Conservation (phyloP, 2,329 filamentous ascomycete genomes). For the Fusarium equiseti region DNA sequence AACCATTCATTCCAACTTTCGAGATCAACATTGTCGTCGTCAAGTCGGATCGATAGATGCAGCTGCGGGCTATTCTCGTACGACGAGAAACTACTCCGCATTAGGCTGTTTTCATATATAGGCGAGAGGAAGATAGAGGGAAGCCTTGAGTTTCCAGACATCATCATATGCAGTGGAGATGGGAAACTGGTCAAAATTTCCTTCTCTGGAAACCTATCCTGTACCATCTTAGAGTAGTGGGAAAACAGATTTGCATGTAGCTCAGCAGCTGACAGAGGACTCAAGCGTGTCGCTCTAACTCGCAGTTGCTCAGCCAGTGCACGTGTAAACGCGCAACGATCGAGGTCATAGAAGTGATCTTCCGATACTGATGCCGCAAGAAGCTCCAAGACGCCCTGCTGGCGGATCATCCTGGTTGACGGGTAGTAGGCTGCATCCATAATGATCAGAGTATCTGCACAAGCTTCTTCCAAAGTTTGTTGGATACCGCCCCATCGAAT, state of each 20-base stretch:
- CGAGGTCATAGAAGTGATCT: constrained; percentile 61
- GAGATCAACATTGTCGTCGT: constrained; percentile 63
- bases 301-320: constrained; percentile 64
- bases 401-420: constrained; percentile 63
- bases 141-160: constrained; percentile 64
- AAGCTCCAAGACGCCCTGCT: constrained; percentile 67
- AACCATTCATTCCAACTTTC: constrained; percentile 71
- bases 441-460: constrained; percentile 67
- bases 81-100: constrained; percentile 55
- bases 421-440: constrained; percentile 71
- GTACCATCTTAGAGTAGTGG: constrained; percentile 64
- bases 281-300: constrained; percentile 59
- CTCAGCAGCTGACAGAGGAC: constrained; percentile 64
- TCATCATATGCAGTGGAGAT: constrained; percentile 67
- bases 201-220: constrained; percentile 62
- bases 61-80: constrained; percentile 62
- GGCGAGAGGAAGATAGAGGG: constrained; percentile 69
- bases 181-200: constrained; percentile 63
- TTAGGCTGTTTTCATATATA: constrained; percentile 57
- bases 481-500: constrained; percentile 70
- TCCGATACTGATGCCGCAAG: constrained; percentile 68
- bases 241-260: constrained; percentile 67
- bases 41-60: constrained; percentile 63
- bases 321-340: constrained; percentile 65
- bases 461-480: constrained; percentile 67